These are phyloP conservation scores for Jamesozyma spencerorum DNA, from an alignment of 805 yeast genomes.

Conservation along the genomic window DNA sequence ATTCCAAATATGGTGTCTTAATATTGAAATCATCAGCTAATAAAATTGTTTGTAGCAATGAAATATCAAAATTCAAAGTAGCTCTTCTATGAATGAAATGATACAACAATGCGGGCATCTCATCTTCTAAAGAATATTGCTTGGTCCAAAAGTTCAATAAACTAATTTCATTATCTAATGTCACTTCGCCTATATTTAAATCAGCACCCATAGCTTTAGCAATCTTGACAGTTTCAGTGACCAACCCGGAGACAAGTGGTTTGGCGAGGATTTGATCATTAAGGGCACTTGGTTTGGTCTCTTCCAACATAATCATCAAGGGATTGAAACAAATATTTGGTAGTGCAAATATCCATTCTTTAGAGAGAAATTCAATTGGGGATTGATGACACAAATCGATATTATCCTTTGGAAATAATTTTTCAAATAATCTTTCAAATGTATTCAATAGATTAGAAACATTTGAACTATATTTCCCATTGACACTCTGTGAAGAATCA, in stretches of 20 bases:
- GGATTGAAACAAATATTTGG: constrained; percentile 75
- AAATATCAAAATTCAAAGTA: constrained; percentile 56
- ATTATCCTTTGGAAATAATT: constrained; percentile 29
- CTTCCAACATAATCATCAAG: constrained; percentile 63
- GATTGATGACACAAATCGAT: constrained; percentile 30
- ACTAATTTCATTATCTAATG: constrained; percentile 53
- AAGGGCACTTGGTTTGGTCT: constrained; percentile 50
- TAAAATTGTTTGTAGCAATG: constrained; percentile 76
- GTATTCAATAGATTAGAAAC: constrained; percentile 19
- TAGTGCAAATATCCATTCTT: constrained; percentile 80
- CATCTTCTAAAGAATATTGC: constrained; percentile 34
- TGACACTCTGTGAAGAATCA: constrained; percentile 5
- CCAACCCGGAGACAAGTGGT: constrained; percentile 74
- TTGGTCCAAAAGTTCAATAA: constrained; percentile 46
- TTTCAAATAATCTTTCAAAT: constrained; percentile 25
- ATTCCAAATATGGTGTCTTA: constrained; percentile 85
- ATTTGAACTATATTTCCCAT: constrained; percentile 16
- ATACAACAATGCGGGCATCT: constrained; percentile 56
- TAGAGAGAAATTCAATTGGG: constrained; percentile 47
- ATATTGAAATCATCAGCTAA: constrained; percentile 83
- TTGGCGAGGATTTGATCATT: constrained; percentile 66
- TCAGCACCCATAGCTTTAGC: constrained; percentile 71
- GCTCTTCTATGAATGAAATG: constrained; percentile 51
- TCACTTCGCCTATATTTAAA: constrained; percentile 50
- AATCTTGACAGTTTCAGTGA: constrained; percentile 63